These are phyloP conservation scores for Fusarium penzigii DNA, from an alignment of 2,329 filamentous ascomycete genomes.

Conservation along the genomic window DNA sequence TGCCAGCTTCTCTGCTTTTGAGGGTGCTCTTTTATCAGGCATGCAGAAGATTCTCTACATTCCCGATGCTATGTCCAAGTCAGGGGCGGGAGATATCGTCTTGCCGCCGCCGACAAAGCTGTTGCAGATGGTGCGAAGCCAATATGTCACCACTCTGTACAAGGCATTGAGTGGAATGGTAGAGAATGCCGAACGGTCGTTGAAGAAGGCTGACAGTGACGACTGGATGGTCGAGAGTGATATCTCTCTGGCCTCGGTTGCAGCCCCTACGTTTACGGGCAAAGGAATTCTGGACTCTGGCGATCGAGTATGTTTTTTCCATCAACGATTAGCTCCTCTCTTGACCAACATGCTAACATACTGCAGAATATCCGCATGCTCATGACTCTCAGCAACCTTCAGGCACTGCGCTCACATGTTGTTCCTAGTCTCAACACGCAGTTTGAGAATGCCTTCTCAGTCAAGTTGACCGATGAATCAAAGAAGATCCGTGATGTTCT, in stretches of 20 bases:
- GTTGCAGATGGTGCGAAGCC: conserved; percentile 84
- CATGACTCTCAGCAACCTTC: conserved; percentile 88
- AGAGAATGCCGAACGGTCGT: conserved; percentile 83
- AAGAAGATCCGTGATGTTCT: conserved; percentile 91
- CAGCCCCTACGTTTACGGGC: conserved; percentile 40
- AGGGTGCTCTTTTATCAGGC: conserved; percentile 76
- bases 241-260: conserved; percentile 37
- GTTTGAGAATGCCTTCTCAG: conserved; percentile 91
- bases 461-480: conserved; percentile 90
- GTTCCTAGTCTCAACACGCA: conserved; percentile 87
- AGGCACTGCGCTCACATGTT: conserved; percentile 76
- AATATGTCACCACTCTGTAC: conserved; percentile 93
- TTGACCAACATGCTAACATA: conserved; percentile 25
- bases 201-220: conserved; percentile 65
- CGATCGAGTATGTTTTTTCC: conserved; percentile 50
- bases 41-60: conserved; percentile 97
- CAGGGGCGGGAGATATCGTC: conserved; percentile 75
- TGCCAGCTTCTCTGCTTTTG: conserved; percentile 79
- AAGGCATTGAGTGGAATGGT: conserved; percentile 95
- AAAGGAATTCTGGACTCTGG: conserved; percentile 54
- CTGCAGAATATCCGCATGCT: conserved; percentile 85
- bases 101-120: conserved; percentile 83
- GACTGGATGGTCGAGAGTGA: conserved; percentile 58
- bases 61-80: conserved; percentile 77
- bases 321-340: too few species aligned